Percentiles rank a stretch among this genome's conserved stretches.
These are phyloP conservation scores for Dendrobium huoshanense DNA, from an alignment of 106 monocot genomes.

Conservation along the genomic window DNA sequence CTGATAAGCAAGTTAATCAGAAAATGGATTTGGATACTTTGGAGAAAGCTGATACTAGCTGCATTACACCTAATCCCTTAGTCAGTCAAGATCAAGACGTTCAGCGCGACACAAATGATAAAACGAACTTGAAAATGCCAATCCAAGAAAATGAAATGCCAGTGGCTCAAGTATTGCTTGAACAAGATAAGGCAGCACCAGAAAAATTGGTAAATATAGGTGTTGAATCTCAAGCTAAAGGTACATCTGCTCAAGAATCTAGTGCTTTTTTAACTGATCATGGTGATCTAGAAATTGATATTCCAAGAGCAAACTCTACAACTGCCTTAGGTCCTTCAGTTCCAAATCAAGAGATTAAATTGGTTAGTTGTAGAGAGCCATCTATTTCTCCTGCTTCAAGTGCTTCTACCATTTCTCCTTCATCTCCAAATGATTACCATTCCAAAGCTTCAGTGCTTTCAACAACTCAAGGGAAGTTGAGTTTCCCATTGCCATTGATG, in stretches of 20 bases:
- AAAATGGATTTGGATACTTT: neutral
- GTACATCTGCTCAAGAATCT: constrained; percentile 16
- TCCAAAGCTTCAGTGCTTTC: constrained; percentile 6
- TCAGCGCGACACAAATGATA: neutral
- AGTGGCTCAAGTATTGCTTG: neutral
- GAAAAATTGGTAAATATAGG: constrained; percentile 1
- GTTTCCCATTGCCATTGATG: neutral
- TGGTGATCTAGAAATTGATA: constrained; percentile 23
- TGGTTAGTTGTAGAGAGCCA: constrained; percentile 25
- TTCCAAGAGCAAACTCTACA: constrained; percentile 45
- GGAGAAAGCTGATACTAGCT: neutral
- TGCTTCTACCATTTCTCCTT: constrained; percentile 31
- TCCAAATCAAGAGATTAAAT: constrained; percentile 10
- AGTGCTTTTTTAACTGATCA: constrained; percentile 41
- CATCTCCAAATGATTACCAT: constrained; percentile 15
- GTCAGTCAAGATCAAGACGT: neutral
- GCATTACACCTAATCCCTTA: neutral
- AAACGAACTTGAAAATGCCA: neutral
- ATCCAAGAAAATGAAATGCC: neutral
- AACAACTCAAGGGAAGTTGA: neutral
- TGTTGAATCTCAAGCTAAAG: constrained; percentile 2
- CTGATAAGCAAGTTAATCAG: constrained; percentile 1
- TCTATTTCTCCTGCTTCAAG: constrained; percentile 39
- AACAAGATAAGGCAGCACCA: neutral
- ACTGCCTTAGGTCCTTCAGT: constrained; percentile 19